Conservation (phyloP, 1,284 basidiomycete species). For the Pyrrhoderma lamaoense region DNA sequence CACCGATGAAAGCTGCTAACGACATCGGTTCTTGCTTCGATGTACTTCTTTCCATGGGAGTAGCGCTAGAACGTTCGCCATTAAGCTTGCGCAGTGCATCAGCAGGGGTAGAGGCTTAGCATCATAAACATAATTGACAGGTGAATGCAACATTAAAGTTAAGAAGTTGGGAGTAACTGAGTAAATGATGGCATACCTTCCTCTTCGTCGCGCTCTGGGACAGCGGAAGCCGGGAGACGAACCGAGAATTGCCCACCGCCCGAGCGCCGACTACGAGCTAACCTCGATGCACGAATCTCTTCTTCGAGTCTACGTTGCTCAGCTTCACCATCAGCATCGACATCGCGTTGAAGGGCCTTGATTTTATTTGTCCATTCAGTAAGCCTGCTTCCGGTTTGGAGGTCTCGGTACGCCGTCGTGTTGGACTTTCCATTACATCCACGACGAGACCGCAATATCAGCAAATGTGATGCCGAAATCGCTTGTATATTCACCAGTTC, state of each 20-base stretch:
- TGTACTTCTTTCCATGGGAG: slow-evolving; percentile 9
- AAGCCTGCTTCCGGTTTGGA: slow-evolving; percentile 47
- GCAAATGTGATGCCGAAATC: too few species aligned
- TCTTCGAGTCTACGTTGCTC: slow-evolving; percentile 68
- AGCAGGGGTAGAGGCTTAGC: slow-evolving; percentile 35
- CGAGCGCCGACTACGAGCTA: slow-evolving; percentile 58
- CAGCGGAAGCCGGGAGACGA: too few species aligned
- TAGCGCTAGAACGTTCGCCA: slow-evolving; percentile 16
- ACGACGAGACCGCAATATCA: not conserved
- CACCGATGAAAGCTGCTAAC: slow-evolving; percentile 72
- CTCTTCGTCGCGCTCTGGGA: slow-evolving; percentile 12
- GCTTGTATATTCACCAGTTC: too few species aligned
- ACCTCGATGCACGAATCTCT: slow-evolving; percentile 64
- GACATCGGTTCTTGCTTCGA: slow-evolving; percentile 42
- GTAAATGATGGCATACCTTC: not conserved
- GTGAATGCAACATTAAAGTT: too few species aligned
- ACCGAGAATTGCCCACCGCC: slow-evolving; percentile 38
- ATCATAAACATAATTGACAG: too few species aligned
- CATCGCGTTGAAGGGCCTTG: slow-evolving; percentile 68
- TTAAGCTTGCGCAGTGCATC: slow-evolving; percentile 40
- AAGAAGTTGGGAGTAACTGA: too few species aligned
- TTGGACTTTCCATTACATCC: slow-evolving; percentile 20
- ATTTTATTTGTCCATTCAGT: slow-evolving; percentile 75
- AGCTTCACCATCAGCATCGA: slow-evolving; percentile 69
- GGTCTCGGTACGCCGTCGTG: slow-evolving; percentile 33